Conservation (phyloP, 192 early-diverging fungal genomes). For the Backusella tarrabulga region DNA sequence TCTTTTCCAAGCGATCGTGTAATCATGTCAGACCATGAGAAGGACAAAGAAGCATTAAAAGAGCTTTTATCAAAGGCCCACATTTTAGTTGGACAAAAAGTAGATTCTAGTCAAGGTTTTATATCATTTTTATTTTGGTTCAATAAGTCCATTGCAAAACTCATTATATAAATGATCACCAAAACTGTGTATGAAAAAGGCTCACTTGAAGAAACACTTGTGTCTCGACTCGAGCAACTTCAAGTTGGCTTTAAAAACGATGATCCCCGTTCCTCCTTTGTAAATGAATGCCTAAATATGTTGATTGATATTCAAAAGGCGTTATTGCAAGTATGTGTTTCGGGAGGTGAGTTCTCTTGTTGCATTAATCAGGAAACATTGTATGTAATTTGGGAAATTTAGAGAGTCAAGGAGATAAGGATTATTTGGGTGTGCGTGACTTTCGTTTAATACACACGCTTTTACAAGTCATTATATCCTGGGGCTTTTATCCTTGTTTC, state of each 20-base stretch:
- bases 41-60: neutral
- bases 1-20: neutral
- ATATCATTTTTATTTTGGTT: neutral
- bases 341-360: constrained; percentile 10
- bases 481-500: constrained; percentile 69
- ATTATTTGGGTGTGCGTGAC: constrained; percentile 57
- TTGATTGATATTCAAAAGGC: constrained; percentile 20
- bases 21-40: constrained; percentile 9
- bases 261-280: constrained; percentile 10
- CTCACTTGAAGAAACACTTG: constrained; percentile 12
- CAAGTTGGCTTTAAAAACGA: neutral
- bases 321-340: constrained; percentile 1
- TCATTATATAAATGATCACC: constrained; percentile 1
- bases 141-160: neutral
- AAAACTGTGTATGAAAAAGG: neutral
- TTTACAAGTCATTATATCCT: constrained; percentile 61
- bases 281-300: constrained; percentile 13
- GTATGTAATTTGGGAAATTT: neutral
- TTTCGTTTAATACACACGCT: constrained; percentile 61
- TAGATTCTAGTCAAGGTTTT: constrained; percentile 1
- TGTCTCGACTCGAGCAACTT: constrained; percentile 19
- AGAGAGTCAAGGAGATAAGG: constrained; percentile 12
- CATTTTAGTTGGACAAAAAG: constrained; percentile 1
- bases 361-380: neutral
- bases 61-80: neutral